phyloP scores from a whole-genome alignment of 768 basidiomycete species.

The Leccinum broughii region DNA sequence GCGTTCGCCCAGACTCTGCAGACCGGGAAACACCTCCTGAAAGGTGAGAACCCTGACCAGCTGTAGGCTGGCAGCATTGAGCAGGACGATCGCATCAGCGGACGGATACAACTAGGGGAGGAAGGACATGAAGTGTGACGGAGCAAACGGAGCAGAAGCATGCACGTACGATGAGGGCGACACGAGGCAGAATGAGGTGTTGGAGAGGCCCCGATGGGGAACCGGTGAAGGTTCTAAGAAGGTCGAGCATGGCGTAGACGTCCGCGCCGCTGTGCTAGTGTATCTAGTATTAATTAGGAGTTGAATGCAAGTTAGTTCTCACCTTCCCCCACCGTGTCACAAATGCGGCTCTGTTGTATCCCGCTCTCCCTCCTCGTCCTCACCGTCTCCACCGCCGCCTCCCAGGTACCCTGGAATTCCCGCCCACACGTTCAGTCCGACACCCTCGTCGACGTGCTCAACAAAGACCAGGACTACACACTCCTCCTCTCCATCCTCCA shows the following conservation, averaged over 20 bases:
- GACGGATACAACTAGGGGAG: slow-evolving; percentile 65
- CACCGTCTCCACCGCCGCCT: slow-evolving; percentile 13
- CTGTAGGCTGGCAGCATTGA: slow-evolving; percentile 65
- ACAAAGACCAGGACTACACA: slow-evolving; percentile 71
- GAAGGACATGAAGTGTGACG: not conserved
- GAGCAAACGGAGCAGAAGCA: not conserved
- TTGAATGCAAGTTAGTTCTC: not conserved
- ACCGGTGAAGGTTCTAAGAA: slow-evolving; percentile 46
- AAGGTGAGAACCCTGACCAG: slow-evolving; percentile 74
- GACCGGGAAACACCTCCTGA: slow-evolving; percentile 78
- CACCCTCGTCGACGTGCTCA: slow-evolving; percentile 81
- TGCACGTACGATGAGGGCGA: slow-evolving; percentile 58
- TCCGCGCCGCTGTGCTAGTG: too few species aligned
- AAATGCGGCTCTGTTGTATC: slow-evolving; percentile 37
- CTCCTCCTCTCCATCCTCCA: slow-evolving; percentile 78
- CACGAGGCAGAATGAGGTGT: slow-evolving; percentile 55
- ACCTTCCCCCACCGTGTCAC: not conserved
- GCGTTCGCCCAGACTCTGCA: slow-evolving; percentile 40
- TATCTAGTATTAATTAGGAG: not conserved
- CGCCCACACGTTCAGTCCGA: slow-evolving; percentile 35
- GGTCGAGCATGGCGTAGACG: too few species aligned
- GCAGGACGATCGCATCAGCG: slow-evolving; percentile 65
- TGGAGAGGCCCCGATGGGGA: slow-evolving; percentile 56
- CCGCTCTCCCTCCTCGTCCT: slow-evolving; percentile 37
- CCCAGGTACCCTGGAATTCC: slow-evolving; percentile 27